phyloP scores from a whole-genome alignment of 805 yeast species.

The Suhomyces xylopsoci region DNA sequence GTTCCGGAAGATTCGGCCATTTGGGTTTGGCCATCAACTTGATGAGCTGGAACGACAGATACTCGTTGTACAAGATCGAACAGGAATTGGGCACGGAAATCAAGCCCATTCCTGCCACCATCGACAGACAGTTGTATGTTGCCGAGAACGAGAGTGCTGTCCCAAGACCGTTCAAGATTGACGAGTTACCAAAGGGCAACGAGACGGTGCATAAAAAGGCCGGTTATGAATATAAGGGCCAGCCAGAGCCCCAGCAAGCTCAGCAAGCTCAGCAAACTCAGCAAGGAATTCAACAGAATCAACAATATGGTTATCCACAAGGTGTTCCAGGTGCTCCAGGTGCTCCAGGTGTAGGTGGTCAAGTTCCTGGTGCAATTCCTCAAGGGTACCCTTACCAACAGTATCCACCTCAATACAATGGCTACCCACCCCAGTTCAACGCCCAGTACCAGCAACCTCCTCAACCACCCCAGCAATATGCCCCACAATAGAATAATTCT shows the following conservation, averaged over 20 bases:
- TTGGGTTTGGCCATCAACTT: constrained; percentile 95
- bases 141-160: constrained; percentile 72
- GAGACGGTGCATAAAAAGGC: constrained; percentile 26
- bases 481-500: not conserved
- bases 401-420: constrained; percentile 25
- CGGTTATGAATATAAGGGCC: constrained; percentile 47
- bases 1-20: constrained; percentile 98
- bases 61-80: constrained; percentile 88
- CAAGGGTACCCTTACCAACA: constrained; percentile 16
- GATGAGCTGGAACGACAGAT: constrained; percentile 95
- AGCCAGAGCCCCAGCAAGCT: constrained; percentile 35
- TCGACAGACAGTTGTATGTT: constrained; percentile 85
- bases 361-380: constrained; percentile 3
- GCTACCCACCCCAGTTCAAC: constrained; percentile 21
- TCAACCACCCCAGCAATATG: constrained; percentile 2
- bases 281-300: constrained; percentile 11
- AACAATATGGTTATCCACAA: constrained; percentile 9
- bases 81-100: constrained; percentile 97
- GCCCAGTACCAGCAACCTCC: constrained; percentile 23
- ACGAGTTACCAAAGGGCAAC: constrained; percentile 50
- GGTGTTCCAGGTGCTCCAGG: constrained; percentile 10
- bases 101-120: constrained; percentile 92
- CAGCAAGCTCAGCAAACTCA: constrained; percentile 9
- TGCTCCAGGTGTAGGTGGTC: too few species aligned
- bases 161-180: constrained; percentile 87